Base-by-base conservation (phyloP, 163 green algal genomes). In the Scenedesmus sp. region DNA sequence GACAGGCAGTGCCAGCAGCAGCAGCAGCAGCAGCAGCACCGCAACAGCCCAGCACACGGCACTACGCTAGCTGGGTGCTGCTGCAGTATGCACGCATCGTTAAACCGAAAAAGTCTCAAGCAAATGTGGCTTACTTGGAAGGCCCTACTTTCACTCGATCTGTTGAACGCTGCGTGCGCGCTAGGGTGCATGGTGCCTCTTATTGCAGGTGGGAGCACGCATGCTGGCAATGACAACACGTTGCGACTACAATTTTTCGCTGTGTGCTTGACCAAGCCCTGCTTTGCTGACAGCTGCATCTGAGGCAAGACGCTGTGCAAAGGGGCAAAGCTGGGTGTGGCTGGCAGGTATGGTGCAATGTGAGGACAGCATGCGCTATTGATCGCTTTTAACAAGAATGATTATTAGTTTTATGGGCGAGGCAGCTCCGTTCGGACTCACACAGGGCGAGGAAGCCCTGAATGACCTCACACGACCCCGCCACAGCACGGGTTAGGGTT, bases 241-340 rank as follows among this genome's bases (percentile, higher is more conserved):
- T 40, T 40, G 3, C 30, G 5, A 40, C 9, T 37, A 40, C 0
- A 2, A 6, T 18, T 76, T 40, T 40, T 18, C 37, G 5, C 6
- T 18, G 26, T 76, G 10, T 76, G 65, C 65, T 30, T 37, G 7
- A 30, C 65, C 65, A 76, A 18, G 26, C 65, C 30, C 30, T 76
- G 65, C 65, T 76, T 76, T 76, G 30, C 65, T 76, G 65, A 76
- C 65, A 76, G 65, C 65, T 76, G 65, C 65, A 76, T n/a, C n/a
- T 76, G 65, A 30, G 40, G 30, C 30, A 40, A 2, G 24, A 56
- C 37, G 30, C 37, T 26, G 65, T 40, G 65, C 65, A 76, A 24
- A 22, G 30, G 65, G 20, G 7, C 30, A 2, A 70, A 40, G 30
- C 30, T 22, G 24, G 6, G 30, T 7, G 65, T 76, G 65, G 65